Evolutionary conservation across 106 monocot species (phyloP).

Genomic region (Gastrodia elata): DNA sequence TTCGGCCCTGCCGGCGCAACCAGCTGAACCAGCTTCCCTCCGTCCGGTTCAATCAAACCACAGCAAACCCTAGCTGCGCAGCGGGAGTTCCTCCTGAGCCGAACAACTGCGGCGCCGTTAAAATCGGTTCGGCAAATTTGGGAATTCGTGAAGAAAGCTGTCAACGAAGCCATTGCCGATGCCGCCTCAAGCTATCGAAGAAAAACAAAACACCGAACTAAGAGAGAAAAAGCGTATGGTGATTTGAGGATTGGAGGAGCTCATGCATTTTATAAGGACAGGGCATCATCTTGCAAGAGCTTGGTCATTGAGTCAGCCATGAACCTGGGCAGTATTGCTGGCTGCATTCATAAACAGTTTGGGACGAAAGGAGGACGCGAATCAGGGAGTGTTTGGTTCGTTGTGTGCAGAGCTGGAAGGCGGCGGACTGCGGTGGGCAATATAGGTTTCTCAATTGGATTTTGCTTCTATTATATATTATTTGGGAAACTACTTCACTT

Average conservation of each 20-base stretch:
- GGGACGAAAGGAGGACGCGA: background rate
- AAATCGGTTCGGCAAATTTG: background rate
- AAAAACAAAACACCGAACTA: background rate
- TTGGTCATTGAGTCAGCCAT: too few relatives aligned
- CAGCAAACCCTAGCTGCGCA: background rate
- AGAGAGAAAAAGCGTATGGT: background rate
- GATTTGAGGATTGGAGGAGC: background rate
- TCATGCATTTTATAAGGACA: background rate
- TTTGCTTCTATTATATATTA: too few relatives aligned
- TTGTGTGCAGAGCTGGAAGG: background rate
- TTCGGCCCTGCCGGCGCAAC: constrained; percentile 37
- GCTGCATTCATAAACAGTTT: background rate
- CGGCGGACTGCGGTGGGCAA: background rate
- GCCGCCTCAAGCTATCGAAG: background rate
- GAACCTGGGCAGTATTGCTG: background rate
- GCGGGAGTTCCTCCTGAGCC: background rate
- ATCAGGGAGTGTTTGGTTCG: background rate
- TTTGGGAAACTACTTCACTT: too few relatives aligned
- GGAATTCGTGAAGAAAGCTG: background rate
- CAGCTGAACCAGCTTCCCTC: constrained; percentile 72
- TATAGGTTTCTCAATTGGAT: background rate
- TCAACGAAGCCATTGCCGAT: constrained; percentile 2
- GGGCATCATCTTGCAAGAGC: background rate
- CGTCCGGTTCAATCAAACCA: constrained; percentile 81
- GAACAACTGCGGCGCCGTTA: background rate